Evolutionary conservation across 148 eudicot species (phyloP), one percentile per base, ranked within the genome.

Genomic region (Pharnaceum exiguum): DNA sequence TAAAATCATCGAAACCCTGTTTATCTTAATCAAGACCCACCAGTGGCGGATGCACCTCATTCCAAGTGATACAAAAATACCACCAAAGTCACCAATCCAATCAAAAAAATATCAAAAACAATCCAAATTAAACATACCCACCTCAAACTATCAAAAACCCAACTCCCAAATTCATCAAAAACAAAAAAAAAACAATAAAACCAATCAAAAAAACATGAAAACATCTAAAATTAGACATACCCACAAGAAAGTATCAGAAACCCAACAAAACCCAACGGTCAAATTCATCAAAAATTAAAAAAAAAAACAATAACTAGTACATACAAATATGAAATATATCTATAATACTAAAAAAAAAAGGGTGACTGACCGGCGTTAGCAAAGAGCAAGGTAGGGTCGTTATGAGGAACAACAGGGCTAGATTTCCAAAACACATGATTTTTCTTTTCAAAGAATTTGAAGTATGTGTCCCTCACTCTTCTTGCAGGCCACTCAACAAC

Each of bases 361-460:
- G n/a, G 31, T 15, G 9, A 57, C 80, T 3, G 47, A 91, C 98
- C 98, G n/a, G 98, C 98, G 67, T 91, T 91, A 17, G 98, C 90
- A 48, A 91, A 91, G 45, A 91, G 84, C 38, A 91, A 89, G 15
- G 98, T 85, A 5, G 98, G 98, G 53, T 91, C 98, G 71, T 87
- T 85, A 29, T 63, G 61, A 58, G 98, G 98, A 52, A 91, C 98
- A 62, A 91, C 98, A 16, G 98, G 98, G 55, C 98, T 91, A 0
- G 98, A 91, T 67, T 71, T 81, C 90, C 94, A 87, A 60, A 71
- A 52, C 1, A 68, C 75, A 29, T 91, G 98, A 1, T 5, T 38
- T 46, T 81, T 85, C 6, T 35, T 73, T 63, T 85, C 70, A 52
- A 81, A 91, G 51, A 81, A 91, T 13, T 69, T 57, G 57, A 85